phyloP scores from a whole-genome alignment of 257 asterid genomes.

The Eucommia ulmoides region DNA sequence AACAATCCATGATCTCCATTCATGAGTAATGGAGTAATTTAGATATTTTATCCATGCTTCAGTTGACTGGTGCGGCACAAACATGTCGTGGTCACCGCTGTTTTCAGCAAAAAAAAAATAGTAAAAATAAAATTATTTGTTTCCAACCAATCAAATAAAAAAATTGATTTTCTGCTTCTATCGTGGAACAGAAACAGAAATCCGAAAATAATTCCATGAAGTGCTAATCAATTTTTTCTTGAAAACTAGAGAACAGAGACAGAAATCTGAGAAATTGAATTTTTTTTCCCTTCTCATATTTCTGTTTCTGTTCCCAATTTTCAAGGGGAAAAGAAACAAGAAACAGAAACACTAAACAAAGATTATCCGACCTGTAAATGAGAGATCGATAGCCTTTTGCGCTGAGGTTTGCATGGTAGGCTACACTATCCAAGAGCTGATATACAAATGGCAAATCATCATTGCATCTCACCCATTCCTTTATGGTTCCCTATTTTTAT shows the following conservation, averaged over 20 bases:
- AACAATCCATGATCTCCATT: conserved; percentile 37
- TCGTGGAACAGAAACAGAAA: background rate
- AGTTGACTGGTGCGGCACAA: conserved; percentile 24
- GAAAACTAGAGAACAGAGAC: too few relatives aligned
- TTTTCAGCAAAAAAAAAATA: background rate
- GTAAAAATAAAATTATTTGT: background rate
- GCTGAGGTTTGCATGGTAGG: conserved; percentile 19
- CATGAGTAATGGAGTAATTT: conserved; percentile 20
- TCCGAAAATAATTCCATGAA: too few relatives aligned
- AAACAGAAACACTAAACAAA: too few relatives aligned
- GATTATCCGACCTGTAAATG: conserved; percentile 17
- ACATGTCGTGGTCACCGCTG: conserved; percentile 38
- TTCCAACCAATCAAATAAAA: background rate
- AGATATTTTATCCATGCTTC: conserved; percentile 38
- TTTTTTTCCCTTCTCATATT: too few relatives aligned
- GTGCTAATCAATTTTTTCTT: too few relatives aligned
- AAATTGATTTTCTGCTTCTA: background rate
- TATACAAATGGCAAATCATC: background rate
- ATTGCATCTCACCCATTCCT: conserved; percentile 14
- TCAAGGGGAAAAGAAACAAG: too few relatives aligned
- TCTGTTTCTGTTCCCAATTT: too few relatives aligned
- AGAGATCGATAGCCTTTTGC: conserved; percentile 22
- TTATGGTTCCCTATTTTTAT: conserved; percentile 11
- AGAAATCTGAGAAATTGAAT: too few relatives aligned
- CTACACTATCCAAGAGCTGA: background rate